Percentiles rank a stretch among this genome's conserved stretches.
phyloP scores from a whole-genome alignment of 75 land plant genomes.

The Selaginella tamariscina region DNA sequence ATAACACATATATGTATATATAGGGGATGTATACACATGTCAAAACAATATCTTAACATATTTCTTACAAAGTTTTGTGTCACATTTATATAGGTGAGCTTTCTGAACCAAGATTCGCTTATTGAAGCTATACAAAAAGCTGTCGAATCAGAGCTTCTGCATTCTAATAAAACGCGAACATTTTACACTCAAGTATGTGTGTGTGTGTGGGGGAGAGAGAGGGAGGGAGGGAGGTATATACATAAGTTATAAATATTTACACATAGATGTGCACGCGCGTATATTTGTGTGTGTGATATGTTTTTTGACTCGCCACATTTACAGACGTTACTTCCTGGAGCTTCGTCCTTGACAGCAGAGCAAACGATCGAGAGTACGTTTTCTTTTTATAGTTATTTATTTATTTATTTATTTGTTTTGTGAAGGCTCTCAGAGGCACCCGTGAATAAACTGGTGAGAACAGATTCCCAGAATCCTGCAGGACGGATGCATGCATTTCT shows the following conservation, averaged over 20 bases:
- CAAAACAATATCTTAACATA: no score
- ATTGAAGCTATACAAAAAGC: constrained; percentile 74
- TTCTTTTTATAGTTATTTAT: not conserved
- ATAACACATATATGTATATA: no score
- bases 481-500: constrained; percentile 88
- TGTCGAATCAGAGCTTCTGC: constrained; percentile 66
- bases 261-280: no score
- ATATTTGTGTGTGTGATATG: no score
- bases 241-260: no score
- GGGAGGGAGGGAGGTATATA: no score
- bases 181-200: constrained; percentile 74
- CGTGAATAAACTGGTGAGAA: constrained; percentile 68
- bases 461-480: constrained; percentile 75
- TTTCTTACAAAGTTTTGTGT: no score
- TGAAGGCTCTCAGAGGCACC: constrained; percentile 48
- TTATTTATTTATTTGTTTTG: not conserved
- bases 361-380: not conserved
- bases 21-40: no score
- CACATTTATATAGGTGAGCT: constrained; percentile 71
- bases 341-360: no score
- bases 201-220: no score
- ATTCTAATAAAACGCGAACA: constrained; percentile 50
- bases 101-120: constrained; percentile 80
- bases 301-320: no score
- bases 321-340: constrained; percentile 32